Conservation (phyloP, 2,329 filamentous ascomycete genomes). For the Fonsecaea multimorphosa region DNA sequence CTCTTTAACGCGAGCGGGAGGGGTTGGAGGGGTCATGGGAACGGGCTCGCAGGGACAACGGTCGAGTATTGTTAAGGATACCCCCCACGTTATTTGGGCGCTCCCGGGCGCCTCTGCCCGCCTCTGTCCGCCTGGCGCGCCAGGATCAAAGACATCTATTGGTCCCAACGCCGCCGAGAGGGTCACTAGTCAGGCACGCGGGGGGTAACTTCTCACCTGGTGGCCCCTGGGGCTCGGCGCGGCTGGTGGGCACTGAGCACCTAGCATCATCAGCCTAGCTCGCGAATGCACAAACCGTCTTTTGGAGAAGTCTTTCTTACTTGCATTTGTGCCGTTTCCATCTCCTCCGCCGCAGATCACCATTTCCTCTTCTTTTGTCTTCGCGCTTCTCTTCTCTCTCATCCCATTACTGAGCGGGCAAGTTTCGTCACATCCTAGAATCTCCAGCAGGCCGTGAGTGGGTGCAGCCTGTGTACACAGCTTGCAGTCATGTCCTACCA, state of each 20-base stretch:
- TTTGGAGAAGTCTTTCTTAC: constrained; percentile 20
- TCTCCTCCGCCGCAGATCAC: constrained; percentile 9
- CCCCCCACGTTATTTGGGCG: constrained; percentile 16
- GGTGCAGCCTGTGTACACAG: background rate
- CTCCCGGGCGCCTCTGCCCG: constrained; percentile 9
- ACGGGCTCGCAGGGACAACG: background rate
- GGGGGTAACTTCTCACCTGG: constrained; percentile 11
- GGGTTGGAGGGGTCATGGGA: constrained; percentile 2
- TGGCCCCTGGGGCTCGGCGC: constrained; percentile 15
- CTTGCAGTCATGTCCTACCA: constrained; percentile 23
- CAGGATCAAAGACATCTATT: background rate
- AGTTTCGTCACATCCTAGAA: background rate
- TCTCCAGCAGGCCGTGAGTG: background rate
- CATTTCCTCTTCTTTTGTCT: constrained; percentile 14
- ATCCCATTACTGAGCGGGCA: background rate
- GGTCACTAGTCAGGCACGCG: constrained; percentile 33
- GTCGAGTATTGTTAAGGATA: background rate
- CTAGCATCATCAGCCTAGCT: background rate
- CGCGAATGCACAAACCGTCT: constrained; percentile 1
- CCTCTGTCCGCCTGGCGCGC: constrained; percentile 12
- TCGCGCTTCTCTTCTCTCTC: background rate
- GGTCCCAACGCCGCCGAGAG: constrained; percentile 6
- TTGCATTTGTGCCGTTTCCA: constrained; percentile 9
- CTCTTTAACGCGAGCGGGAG: background rate
- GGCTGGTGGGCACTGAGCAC: background rate